Evolutionary conservation across 2,329 filamentous ascomycete species (phyloP).

Genomic region (Colletotrichum noveboracense): DNA sequence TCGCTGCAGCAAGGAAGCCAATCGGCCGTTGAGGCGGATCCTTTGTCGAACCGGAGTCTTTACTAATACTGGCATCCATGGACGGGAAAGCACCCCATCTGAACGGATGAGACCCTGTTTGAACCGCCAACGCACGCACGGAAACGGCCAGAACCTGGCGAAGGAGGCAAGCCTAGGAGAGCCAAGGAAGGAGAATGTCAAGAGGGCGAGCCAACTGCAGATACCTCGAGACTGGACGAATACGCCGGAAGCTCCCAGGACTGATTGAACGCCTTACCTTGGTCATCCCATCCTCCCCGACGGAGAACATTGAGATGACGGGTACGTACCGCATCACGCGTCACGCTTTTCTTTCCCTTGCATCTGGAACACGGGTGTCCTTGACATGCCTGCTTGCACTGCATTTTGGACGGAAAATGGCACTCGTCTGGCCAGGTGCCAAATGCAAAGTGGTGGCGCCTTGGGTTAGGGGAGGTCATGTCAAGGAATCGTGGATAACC

Average conservation of each 20-base stretch:
- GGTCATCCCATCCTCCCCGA: neutral
- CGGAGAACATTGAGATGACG: neutral
- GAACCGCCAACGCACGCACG: neutral
- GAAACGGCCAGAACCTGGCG: neutral
- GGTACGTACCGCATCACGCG: neutral
- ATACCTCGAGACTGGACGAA: neutral
- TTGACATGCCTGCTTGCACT: neutral
- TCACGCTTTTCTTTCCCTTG: neutral
- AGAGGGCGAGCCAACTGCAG: neutral
- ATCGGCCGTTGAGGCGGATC: neutral
- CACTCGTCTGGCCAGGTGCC: neutral
- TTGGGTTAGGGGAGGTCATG: neutral
- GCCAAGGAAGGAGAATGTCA: neutral
- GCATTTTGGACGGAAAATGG: neutral
- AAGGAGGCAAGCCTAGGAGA: neutral
- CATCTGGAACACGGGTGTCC: neutral
- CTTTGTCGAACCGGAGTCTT: neutral
- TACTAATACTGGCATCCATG: neutral
- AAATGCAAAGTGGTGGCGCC: neutral
- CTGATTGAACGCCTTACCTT: neutral
- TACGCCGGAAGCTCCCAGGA: neutral
- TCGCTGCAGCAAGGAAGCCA: neutral
- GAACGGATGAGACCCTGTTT: neutral
- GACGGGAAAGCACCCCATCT: neutral
- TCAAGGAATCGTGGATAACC: neutral